phyloP scores from a whole-genome alignment of 176 grass and related monocot species.

The Oryza longistaminata region DNA sequence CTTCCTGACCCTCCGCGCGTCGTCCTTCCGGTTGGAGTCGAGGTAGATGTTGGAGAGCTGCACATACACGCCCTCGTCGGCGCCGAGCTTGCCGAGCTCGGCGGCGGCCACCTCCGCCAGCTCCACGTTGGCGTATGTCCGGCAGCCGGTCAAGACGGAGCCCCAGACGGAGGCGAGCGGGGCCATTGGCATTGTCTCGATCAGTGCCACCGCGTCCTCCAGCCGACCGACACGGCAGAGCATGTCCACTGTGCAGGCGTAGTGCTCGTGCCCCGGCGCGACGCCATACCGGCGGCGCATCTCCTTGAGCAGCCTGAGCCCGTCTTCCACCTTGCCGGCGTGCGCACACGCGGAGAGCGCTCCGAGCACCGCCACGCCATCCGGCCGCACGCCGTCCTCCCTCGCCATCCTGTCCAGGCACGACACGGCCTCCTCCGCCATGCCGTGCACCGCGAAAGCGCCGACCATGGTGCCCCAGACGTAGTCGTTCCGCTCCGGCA shows the following conservation, averaged over 20 bases:
- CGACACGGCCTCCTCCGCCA: constrained; percentile 38
- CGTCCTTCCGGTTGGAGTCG: constrained; percentile 61
- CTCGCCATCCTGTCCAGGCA: constrained; percentile 63
- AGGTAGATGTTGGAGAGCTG: constrained; percentile 88
- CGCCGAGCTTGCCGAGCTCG: constrained; percentile 58
- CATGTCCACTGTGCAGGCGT: constrained; percentile 85
- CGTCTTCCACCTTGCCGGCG: constrained; percentile 60
- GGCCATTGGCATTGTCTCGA: constrained; percentile 68
- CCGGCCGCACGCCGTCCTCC: constrained; percentile 62
- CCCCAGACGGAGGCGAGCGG: constrained; percentile 71
- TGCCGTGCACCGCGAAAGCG: constrained; percentile 73
- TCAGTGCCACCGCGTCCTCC: constrained; percentile 51
- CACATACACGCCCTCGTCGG: constrained; percentile 73
- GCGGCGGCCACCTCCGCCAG: constrained; percentile 62
- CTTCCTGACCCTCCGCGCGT: constrained; percentile 61
- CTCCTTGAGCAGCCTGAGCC: constrained; percentile 48
- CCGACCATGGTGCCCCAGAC: constrained; percentile 84
- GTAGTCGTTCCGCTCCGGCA: constrained; percentile 70
- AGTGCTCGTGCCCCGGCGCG: constrained; percentile 65
- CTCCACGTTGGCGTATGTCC: constrained; percentile 58
- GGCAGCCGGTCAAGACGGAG: constrained; percentile 63
- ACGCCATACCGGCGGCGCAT: constrained; percentile 57
- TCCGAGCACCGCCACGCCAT: constrained; percentile 59
- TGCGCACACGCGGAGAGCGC: constrained; percentile 67
- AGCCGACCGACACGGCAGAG: constrained; percentile 74